Conservation (phyloP, 148 eudicot genomes). For the Euryodendron excelsum region DNA sequence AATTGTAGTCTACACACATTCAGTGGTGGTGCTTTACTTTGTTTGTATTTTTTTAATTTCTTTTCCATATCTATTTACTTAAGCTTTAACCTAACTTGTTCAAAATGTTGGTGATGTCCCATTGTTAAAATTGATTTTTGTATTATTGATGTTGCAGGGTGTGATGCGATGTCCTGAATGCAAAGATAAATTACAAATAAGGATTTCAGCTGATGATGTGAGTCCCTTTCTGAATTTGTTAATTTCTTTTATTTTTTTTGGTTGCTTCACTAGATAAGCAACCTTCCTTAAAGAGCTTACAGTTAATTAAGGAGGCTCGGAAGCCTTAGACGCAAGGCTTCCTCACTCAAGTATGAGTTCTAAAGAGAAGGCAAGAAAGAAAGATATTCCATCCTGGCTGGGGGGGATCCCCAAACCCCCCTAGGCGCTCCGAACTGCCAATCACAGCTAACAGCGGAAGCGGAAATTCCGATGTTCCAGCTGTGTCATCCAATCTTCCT, state of each 20-base stretch:
- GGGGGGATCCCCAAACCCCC: no score
- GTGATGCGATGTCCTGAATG: slow-evolving; percentile 89
- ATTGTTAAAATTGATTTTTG: not conserved
- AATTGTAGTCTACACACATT: not conserved
- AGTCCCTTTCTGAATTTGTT: slow-evolving; percentile 25
- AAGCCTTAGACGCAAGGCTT: no score
- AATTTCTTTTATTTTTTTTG: not conserved
- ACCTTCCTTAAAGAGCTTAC: no score
- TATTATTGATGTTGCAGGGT: slow-evolving; percentile 52
- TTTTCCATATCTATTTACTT: not conserved
- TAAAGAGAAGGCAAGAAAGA: no score
- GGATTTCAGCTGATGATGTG: slow-evolving; percentile 91
- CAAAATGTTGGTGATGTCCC: not conserved
- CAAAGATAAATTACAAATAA: slow-evolving; percentile 64
- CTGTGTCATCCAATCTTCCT: no score
- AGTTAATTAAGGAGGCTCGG: no score
- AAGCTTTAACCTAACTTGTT: not conserved
- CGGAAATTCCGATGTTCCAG: no score
- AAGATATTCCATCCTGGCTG: no score
- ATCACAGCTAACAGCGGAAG: no score
- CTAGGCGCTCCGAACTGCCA: no score
- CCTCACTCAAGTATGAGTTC: no score
- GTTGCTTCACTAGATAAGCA: not conserved
- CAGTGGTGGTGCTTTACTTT: not conserved
- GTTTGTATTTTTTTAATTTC: not conserved